Evolutionary conservation across 495 filamentous ascomycete genomes (phyloP).

Genomic region (Trichoderma parareesei): DNA sequence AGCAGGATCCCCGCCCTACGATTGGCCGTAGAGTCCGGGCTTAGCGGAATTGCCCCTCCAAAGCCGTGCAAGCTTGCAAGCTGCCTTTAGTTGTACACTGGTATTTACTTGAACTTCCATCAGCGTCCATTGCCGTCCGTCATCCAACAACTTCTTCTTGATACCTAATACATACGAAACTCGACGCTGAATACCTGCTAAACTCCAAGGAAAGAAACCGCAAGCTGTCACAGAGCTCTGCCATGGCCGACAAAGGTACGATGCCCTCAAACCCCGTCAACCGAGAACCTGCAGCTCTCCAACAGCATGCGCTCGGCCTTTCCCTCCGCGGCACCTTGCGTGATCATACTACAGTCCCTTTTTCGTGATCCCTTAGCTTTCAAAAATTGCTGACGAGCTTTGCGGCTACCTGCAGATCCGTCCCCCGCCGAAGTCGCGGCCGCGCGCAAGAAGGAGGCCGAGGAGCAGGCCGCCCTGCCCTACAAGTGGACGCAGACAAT

Average conservation of each 20-base stretch:
- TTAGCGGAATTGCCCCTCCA: conserved; percentile 7
- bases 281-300: background rate
- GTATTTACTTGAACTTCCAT: background rate
- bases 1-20: background rate
- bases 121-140: background rate
- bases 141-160: background rate
- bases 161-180: too few relatives aligned
- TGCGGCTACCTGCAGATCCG: conserved; percentile 30
- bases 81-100: too few relatives aligned
- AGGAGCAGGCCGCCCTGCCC: conserved; percentile 83
- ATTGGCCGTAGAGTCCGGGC: background rate
- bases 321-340: too few relatives aligned
- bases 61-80: too few relatives aligned
- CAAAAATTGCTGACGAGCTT: background rate
- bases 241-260: conserved; percentile 26
- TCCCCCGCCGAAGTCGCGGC: conserved; percentile 57
- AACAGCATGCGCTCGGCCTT: too few relatives aligned
- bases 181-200: too few relatives aligned
- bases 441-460: conserved; percentile 66
- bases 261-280: background rate
- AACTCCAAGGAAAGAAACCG: background rate
- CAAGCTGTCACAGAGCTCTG: background rate
- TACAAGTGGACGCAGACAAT: conserved; percentile 99
- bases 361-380: background rate
- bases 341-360: background rate